Conservation (phyloP, 2,329 filamentous ascomycete genomes). For the Beauveria pseudobassiana region DNA sequence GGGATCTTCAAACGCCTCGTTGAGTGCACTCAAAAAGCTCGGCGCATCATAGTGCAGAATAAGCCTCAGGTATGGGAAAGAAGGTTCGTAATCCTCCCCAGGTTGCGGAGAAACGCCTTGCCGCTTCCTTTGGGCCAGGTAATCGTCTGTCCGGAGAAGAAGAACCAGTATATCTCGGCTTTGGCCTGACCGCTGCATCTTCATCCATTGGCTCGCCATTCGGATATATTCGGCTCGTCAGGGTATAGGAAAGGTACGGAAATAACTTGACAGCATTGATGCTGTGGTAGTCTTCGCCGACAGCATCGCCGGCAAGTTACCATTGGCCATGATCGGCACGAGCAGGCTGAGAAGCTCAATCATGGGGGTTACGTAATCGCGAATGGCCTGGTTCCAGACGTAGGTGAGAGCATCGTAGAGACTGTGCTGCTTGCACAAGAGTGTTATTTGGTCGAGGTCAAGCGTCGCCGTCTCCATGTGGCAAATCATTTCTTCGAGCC, state of each 20-base stretch:
- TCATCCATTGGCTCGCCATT: conserved; percentile 71
- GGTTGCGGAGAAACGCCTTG: conserved; percentile 52
- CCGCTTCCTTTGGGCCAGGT: conserved; percentile 63
- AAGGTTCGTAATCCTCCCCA: conserved; percentile 52
- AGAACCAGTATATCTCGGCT: conserved; percentile 81
- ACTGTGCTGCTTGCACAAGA: conserved; percentile 81
- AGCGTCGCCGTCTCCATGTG: conserved; percentile 84
- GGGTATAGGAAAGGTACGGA: conserved; percentile 83
- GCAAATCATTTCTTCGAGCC: conserved; percentile 90
- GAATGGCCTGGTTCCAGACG: conserved; percentile 87
- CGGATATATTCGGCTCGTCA: conserved; percentile 88
- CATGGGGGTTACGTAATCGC: conserved; percentile 85
- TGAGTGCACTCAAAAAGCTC: conserved; percentile 89
- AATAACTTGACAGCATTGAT: conserved; percentile 85
- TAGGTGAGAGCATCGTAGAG: conserved; percentile 95
- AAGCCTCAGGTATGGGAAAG: conserved; percentile 77
- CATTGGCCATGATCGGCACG: conserved; percentile 48
- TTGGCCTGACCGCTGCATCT: conserved; percentile 70
- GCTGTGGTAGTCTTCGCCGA: conserved; percentile 53
- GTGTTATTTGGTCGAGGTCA: conserved; percentile 88
- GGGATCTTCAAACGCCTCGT: conserved; percentile 92
- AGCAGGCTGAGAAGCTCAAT: conserved; percentile 73
- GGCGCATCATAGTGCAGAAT: conserved; percentile 84
- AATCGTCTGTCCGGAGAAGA: conserved; percentile 78
- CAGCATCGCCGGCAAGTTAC: conserved; percentile 45